Evolutionary conservation across 148 eudicot genomes (phyloP).

Genomic region (Silene uniflora): DNA sequence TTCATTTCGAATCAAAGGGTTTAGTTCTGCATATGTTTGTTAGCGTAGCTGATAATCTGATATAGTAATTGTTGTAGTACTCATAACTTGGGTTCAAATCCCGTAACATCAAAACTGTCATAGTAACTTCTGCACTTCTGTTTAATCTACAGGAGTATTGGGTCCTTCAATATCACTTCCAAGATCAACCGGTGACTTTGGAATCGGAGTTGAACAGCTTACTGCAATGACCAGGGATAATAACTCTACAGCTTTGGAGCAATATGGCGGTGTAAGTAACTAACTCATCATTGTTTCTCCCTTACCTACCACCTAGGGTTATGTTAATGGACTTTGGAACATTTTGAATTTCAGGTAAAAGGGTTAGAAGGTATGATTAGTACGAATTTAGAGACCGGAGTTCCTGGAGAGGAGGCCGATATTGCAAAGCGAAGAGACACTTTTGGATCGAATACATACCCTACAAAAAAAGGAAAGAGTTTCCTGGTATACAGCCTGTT

Average conservation of each 20-base stretch:
- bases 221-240: conserved; percentile 72
- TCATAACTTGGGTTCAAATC: too few species aligned
- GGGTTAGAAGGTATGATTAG: conserved; percentile 60
- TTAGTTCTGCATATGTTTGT: too few species aligned
- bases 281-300: neutral
- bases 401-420: conserved; percentile 51
- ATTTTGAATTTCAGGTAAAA: conserved; percentile 47
- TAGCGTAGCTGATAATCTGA: too few species aligned
- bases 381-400: conserved; percentile 59
- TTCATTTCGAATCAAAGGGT: too few species aligned
- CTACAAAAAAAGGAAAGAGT: conserved; percentile 69
- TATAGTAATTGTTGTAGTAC: too few species aligned
- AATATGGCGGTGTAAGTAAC: conserved; percentile 75
- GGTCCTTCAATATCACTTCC: conserved; percentile 52
- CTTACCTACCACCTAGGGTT: neutral
- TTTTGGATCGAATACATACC: conserved; percentile 91
- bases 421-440: conserved; percentile 52
- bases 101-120: too few species aligned
- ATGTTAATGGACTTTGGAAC: neutral
- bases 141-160: conserved; percentile 35
- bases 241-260: conserved; percentile 51
- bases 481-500: conserved; percentile 47
- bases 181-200: conserved; percentile 53
- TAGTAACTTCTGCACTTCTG: conserved; percentile 4
- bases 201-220: conserved; percentile 69